phyloP scores from a whole-genome alignment of 129 eudicot genomes.

The Pittosporum tobira region DNA sequence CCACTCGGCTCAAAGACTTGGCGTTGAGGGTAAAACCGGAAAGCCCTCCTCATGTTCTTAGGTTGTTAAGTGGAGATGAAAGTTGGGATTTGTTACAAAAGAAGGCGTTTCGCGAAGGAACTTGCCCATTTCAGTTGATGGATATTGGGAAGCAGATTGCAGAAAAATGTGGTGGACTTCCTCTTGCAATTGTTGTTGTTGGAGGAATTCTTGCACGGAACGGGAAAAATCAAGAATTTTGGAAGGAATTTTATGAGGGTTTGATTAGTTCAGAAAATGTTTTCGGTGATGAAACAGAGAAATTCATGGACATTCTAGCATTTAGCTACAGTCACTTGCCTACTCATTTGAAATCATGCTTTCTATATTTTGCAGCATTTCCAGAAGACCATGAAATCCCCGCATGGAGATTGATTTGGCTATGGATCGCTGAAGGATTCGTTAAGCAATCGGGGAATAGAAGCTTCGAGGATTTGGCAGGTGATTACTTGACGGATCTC shows the following conservation, averaged over 20 bases:
- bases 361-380: slow-evolving; percentile 36
- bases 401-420: slow-evolving; percentile 18
- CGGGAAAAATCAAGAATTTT: background rate
- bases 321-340: slow-evolving; percentile 40
- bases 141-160: slow-evolving; percentile 26
- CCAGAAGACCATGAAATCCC: slow-evolving; percentile 24
- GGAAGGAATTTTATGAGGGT: slow-evolving; percentile 11
- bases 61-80: slow-evolving; percentile 10
- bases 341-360: slow-evolving; percentile 30
- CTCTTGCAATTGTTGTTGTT: slow-evolving; percentile 24
- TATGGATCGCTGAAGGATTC: slow-evolving; percentile 46
- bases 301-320: slow-evolving; percentile 10
- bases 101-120: slow-evolving; percentile 14
- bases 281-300: slow-evolving; percentile 8
- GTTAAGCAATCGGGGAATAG: background rate
- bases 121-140: slow-evolving; percentile 16
- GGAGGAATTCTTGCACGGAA: slow-evolving; percentile 16
- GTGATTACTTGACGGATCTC: slow-evolving; percentile 29
- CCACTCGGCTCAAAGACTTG: slow-evolving; percentile 18
- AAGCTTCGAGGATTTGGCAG: slow-evolving; percentile 27
- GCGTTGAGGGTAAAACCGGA: slow-evolving; percentile 2
- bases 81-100: slow-evolving; percentile 27
- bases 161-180: slow-evolving; percentile 27
- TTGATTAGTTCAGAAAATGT: background rate
- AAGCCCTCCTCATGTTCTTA: slow-evolving; percentile 4